Evolutionary conservation across 495 filamentous ascomycete genomes (phyloP), one percentile per base, ranked within the genome.

Genomic region (Glutinoglossum americanum): DNA sequence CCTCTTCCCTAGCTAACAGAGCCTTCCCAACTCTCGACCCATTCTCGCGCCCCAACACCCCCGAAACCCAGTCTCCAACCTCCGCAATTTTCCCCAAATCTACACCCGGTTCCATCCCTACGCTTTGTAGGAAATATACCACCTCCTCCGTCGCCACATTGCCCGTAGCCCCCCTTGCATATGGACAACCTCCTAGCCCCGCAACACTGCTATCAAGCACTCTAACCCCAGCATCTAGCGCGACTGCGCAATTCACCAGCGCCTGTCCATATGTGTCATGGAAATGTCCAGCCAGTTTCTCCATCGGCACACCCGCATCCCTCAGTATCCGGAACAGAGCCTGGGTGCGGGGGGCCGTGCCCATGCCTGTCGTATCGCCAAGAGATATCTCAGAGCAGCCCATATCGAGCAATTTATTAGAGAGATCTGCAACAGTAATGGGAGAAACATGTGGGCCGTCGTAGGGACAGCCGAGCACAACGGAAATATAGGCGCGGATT

Each of bases 241-340:
- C 82, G 2, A 95, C 84, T 4, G 88, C 77, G 0, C 83, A 84
- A 65, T 98, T 96, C 30, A 94, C 85, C 56, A 97, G 72, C 8
- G 93, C 93, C 71, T 92, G 85, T 10, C 89, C 93, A 68, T 93
- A 99, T 4, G 93, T 99, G 64, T 98, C 89, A 61, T 97, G 92
- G 65, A 96, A 96, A 64, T 98, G 92, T 68, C 94, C 80, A 1
- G 90, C 89, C 1, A 98, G 62, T 63, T 93, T 88, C 62, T 84
- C 81, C 37, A 76, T 82, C 47, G 80, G 74, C 51, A 97, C 81
- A 0, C 89, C 87, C 3, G 87, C 85, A 4, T 80, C 79, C 25
- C 74, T 73, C 64, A 95, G 73, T 21, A 85, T 79, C 56, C 74
- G 72, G 58, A 93, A 69, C 44, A 93, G 73, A 64, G 81, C 77